These are phyloP conservation scores for Nemania sp. DNA, from an alignment of 2,329 filamentous ascomycete species.

Conservation along the genomic window DNA sequence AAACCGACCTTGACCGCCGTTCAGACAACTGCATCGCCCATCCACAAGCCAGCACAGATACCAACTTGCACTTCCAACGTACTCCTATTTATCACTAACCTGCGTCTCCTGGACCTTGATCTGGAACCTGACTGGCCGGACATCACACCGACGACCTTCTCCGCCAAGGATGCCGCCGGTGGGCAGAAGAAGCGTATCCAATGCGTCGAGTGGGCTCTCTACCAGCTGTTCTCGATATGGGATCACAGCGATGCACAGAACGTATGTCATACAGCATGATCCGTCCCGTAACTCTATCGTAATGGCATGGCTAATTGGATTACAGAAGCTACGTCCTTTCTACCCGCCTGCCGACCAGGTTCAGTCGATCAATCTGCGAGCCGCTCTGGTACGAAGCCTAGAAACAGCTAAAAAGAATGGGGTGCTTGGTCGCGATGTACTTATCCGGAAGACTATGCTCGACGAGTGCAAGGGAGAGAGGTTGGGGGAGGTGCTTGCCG, in stretches of 20 bases:
- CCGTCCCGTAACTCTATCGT: constrained; percentile 1
- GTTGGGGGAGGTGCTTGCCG: constrained; percentile 85
- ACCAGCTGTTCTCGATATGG: constrained; percentile 86
- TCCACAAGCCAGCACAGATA: constrained; percentile 39
- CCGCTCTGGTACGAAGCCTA: constrained; percentile 82
- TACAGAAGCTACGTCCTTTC: constrained; percentile 86
- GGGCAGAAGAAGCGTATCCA: constrained; percentile 86
- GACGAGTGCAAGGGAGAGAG: constrained; percentile 96
- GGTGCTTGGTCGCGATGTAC: constrained; percentile 79
- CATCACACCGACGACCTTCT: constrained; percentile 78
- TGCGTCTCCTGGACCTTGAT: constrained; percentile 86
- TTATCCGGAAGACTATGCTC: constrained; percentile 93
- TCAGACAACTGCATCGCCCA: constrained; percentile 39
- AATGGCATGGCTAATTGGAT: constrained; percentile 27
- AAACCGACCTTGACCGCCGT: constrained; percentile 50
- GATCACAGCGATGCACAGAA: constrained; percentile 80
- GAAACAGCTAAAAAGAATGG: constrained; percentile 91
- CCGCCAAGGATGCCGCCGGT: constrained; percentile 71
- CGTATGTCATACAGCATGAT: constrained; percentile 60
- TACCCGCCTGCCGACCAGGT: constrained; percentile 91
- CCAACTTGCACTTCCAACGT: constrained; percentile 64
- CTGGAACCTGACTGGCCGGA: constrained; percentile 81
- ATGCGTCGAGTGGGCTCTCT: constrained; percentile 91
- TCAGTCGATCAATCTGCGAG: constrained; percentile 90
- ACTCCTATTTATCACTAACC: constrained; percentile 81